phyloP scores from a whole-genome alignment of 1,284 basidiomycete species.

The Puccinia coronata region DNA sequence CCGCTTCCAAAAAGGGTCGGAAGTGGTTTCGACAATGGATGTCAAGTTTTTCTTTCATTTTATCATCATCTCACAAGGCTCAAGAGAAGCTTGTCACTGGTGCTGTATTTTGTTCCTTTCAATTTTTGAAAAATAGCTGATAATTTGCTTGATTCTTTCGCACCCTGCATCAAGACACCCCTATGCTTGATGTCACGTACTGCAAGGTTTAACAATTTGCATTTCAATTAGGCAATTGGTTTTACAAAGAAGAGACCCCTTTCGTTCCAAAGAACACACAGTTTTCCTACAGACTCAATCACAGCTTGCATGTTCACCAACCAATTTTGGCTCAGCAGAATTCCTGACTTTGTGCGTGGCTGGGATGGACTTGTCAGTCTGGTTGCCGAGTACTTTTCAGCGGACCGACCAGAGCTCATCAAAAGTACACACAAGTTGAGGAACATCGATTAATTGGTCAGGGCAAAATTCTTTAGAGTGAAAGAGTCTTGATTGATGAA shows the following conservation, averaged over 20 bases:
- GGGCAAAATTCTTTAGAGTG: too few species aligned
- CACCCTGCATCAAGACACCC: neutral
- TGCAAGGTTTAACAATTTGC: conserved; percentile 33
- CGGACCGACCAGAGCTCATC: conserved; percentile 49
- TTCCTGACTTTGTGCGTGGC: conserved; percentile 54
- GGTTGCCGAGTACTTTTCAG: conserved; percentile 54
- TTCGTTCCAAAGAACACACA: conserved; percentile 30
- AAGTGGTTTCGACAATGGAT: too few species aligned
- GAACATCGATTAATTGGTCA: conserved; percentile 51
- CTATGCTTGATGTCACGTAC: conserved; percentile 25
- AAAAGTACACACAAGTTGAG: conserved; percentile 50
- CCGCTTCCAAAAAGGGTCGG: too few species aligned
- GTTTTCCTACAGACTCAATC: conserved; percentile 1
- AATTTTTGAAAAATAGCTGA: neutral
- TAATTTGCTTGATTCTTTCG: neutral
- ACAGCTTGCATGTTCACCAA: conserved; percentile 58
- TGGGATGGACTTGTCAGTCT: conserved; percentile 57
- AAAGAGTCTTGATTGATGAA: too few species aligned
- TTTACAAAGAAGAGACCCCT: conserved; percentile 24
- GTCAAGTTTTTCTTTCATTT: neutral
- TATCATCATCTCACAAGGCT: neutral
- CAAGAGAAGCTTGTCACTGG: neutral
- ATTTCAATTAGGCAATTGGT: conserved; percentile 32
- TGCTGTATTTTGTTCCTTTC: neutral
- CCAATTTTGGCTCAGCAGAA: conserved; percentile 52